Percentiles rank a stretch among this genome's conserved stretches.
These are phyloP conservation scores for Simplicillium sp. DNA, from an alignment of 2,329 filamentous ascomycete species.

Conservation along the genomic window DNA sequence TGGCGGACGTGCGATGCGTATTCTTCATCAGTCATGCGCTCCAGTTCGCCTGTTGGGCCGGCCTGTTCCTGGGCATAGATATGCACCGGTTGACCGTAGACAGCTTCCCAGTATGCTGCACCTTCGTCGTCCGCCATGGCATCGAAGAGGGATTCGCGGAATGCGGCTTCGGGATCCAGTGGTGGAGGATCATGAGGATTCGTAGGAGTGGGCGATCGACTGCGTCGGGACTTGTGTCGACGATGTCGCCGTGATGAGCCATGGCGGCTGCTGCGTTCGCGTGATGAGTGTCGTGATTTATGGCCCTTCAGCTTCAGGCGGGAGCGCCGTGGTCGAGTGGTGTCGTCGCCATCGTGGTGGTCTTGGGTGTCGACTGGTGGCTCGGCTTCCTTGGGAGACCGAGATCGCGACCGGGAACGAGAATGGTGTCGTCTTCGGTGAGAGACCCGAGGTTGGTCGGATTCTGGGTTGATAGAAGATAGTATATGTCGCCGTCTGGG, in stretches of 20 bases:
- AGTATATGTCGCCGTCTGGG: conserved; percentile 37
- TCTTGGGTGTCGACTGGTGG: conserved; percentile 6
- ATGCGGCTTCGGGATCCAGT: conserved; percentile 64
- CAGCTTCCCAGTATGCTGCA: conserved; percentile 85
- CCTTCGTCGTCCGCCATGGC: conserved; percentile 96
- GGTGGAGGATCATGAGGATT: conserved; percentile 36
- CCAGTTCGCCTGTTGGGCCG: conserved; percentile 48
- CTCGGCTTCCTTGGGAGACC: not conserved
- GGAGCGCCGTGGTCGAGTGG: conserved; percentile 17
- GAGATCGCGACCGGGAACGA: not conserved
- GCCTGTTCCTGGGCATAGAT: conserved; percentile 49
- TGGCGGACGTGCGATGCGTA: conserved; percentile 78
- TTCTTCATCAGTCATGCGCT: conserved; percentile 86
- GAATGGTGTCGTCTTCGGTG: not conserved
- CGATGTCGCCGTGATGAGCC: conserved; percentile 18
- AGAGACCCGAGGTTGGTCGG: not conserved
- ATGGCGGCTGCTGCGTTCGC: conserved; percentile 7
- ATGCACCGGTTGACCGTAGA: conserved; percentile 95
- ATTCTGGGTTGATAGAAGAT: conserved; percentile 34
- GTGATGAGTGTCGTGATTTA: conserved; percentile 12
- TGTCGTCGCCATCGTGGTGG: conserved; percentile 6
- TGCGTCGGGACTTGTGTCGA: conserved; percentile 16
- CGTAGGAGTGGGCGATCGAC: conserved; percentile 33
- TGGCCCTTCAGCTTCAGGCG: conserved; percentile 24
- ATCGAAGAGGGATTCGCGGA: conserved; percentile 91